Percentiles rank a stretch among this genome's conserved stretches.
Conservation (phyloP, 345 rosid genomes). For the Euclidium syriacum region DNA sequence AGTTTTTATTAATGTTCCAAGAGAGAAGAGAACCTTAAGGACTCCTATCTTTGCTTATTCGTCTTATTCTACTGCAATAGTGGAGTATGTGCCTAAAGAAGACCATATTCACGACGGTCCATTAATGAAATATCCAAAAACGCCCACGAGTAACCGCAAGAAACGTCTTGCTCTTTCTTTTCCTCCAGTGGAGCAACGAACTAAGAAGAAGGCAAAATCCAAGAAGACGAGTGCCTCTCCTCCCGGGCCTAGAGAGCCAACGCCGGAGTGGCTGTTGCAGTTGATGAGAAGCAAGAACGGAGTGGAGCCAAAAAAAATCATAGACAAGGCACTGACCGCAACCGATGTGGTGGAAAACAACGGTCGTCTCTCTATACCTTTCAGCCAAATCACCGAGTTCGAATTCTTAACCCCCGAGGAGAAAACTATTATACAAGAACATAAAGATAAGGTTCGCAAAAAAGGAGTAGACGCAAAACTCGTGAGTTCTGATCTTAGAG, state of each 20-base stretch:
- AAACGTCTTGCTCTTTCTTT: not conserved
- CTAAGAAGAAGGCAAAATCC: not conserved
- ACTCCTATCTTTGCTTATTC: too few relatives aligned
- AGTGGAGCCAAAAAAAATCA: not conserved
- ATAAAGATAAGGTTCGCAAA: not conserved
- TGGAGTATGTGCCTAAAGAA: not conserved
- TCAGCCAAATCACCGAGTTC: not conserved
- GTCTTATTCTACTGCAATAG: not conserved
- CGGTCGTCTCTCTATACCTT: slow-evolving; percentile 10
- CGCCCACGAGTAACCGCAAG: not conserved
- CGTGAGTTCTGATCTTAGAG: not conserved
- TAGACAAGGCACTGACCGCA: not conserved
- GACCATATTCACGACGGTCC: too few relatives aligned
- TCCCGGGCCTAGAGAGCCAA: not conserved
- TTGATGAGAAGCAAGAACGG: not conserved
- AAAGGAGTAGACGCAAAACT: not conserved
- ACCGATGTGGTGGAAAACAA: not conserved
- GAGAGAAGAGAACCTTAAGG: not conserved
- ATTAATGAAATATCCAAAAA: not conserved
- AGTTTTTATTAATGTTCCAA: not conserved
- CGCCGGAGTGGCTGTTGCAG: not conserved
- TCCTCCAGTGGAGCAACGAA: not conserved
- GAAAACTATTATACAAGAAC: not conserved
- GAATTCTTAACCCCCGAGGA: not conserved
- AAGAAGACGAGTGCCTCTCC: not conserved